phyloP scores from a whole-genome alignment of 257 asterid species.

The Anisodus acutangulus region DNA sequence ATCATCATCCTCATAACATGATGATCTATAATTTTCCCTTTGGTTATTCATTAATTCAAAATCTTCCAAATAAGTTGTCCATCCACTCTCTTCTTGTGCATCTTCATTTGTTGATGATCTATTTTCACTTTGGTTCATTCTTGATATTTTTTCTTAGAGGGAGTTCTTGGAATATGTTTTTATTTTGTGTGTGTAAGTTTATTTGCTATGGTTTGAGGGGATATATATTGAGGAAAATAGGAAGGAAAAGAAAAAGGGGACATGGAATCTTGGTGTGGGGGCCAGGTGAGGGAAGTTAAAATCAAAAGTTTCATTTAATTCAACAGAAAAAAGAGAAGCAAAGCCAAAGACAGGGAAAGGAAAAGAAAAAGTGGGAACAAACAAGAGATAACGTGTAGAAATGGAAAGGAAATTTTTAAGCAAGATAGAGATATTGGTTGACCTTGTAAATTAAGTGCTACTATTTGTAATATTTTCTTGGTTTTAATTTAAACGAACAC shows the following conservation, averaged over 20 bases:
- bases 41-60: constrained; percentile 36
- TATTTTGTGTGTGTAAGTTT: not conserved
- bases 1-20: not conserved
- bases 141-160: not conserved
- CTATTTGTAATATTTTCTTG: too few relatives aligned
- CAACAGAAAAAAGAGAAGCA: not conserved
- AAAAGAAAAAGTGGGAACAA: not conserved
- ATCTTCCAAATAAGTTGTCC: constrained; percentile 49
- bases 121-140: constrained; percentile 19
- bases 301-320: not conserved
- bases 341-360: not conserved
- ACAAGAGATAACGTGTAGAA: constrained; percentile 19
- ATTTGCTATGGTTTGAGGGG: not conserved
- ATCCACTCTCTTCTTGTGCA: constrained; percentile 46
- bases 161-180: not conserved
- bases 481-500: too few relatives aligned
- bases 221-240: not conserved
- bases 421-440: constrained; percentile 23
- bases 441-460: not conserved
- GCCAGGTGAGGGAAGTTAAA: constrained; percentile 34
- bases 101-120: constrained; percentile 6
- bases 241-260: constrained; percentile 36
- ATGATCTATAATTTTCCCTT: constrained; percentile 19
- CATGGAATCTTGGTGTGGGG: constrained; percentile 51
- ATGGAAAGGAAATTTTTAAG: constrained; percentile 21